Percentiles rank a stretch among this genome's conserved stretches.
Evolutionary conservation across 805 yeast genomes (phyloP).

Genomic region (Starmerella bombi): DNA sequence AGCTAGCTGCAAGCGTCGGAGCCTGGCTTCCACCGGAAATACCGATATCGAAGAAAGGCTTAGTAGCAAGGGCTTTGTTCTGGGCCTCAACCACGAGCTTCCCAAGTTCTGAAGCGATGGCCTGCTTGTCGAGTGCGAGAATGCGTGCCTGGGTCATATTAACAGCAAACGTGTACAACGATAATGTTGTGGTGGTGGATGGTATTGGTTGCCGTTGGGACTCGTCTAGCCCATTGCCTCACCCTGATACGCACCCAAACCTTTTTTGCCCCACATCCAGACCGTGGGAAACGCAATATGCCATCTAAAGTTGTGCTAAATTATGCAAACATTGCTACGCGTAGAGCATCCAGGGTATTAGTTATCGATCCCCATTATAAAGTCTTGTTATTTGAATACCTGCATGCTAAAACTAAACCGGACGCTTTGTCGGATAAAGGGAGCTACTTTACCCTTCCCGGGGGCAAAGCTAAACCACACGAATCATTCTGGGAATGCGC

Average conservation of each 20-base stretch:
- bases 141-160: constrained; percentile 14
- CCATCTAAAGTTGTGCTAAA: too few species aligned
- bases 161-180: neutral
- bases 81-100: constrained; percentile 48
- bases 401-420: constrained; percentile 1
- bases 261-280: too few species aligned
- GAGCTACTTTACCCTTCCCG: constrained; percentile 17
- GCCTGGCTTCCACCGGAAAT: constrained; percentile 87
- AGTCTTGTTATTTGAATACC: constrained; percentile 16
- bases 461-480: constrained; percentile 9
- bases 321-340: constrained; percentile 1
- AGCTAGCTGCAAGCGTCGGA: constrained; percentile 49
- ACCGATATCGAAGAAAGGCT: constrained; percentile 52
- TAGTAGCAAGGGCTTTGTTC: constrained; percentile 38
- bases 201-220: too few species aligned
- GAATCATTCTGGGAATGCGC: constrained; percentile 16
- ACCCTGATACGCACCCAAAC: too few species aligned
- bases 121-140: constrained; percentile 34
- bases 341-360: constrained; percentile 17
- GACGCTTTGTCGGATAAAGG: constrained; percentile 15
- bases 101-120: constrained; percentile 57
- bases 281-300: too few species aligned
- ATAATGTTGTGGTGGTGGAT: too few species aligned
- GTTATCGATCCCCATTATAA: constrained; percentile 7
- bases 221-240: too few species aligned